phyloP scores from a whole-genome alignment of 177 flowering plant genomes.

The Tripterygium wilfordii region DNA sequence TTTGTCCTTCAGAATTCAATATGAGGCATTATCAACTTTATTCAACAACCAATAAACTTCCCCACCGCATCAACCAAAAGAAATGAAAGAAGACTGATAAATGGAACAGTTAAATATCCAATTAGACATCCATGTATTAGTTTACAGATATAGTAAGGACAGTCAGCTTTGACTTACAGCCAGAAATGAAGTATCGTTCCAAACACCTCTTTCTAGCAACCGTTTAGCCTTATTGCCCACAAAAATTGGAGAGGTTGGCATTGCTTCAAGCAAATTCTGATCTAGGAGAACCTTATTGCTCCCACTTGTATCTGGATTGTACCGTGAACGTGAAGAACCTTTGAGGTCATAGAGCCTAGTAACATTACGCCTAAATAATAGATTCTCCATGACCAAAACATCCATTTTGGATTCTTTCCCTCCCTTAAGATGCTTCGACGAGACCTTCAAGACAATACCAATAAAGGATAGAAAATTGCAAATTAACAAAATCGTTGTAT shows the following conservation, averaged over 20 bases:
- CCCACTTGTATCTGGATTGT: slow-evolving; percentile 77
- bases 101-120: too few species aligned
- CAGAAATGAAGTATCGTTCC: slow-evolving; percentile 94
- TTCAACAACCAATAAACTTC: too few species aligned
- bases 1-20: too few species aligned
- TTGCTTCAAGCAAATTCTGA: slow-evolving; percentile 87
- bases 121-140: not conserved
- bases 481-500: not conserved
- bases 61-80: too few species aligned
- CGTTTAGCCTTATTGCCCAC: slow-evolving; percentile 89
- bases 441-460: slow-evolving; percentile 34
- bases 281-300: slow-evolving; percentile 82
- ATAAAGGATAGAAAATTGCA: not conserved
- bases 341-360: slow-evolving; percentile 83
- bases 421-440: slow-evolving; percentile 69
- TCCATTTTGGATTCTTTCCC: slow-evolving; percentile 83
- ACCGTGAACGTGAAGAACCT: slow-evolving; percentile 79
- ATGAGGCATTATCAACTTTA: too few species aligned
- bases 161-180: slow-evolving; percentile 54
- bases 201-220: slow-evolving; percentile 85
- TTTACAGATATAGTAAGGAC: not conserved
- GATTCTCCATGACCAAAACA: slow-evolving; percentile 87
- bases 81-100: too few species aligned
- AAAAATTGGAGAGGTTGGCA: slow-evolving; percentile 96
- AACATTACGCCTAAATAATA: slow-evolving; percentile 58